A percentile compares a stretch with the other conserved stretches of the same genome.
These are phyloP conservation scores for Coemansia sp. DNA, from an alignment of 192 early-diverging fungal genomes.

Conservation along the genomic window DNA sequence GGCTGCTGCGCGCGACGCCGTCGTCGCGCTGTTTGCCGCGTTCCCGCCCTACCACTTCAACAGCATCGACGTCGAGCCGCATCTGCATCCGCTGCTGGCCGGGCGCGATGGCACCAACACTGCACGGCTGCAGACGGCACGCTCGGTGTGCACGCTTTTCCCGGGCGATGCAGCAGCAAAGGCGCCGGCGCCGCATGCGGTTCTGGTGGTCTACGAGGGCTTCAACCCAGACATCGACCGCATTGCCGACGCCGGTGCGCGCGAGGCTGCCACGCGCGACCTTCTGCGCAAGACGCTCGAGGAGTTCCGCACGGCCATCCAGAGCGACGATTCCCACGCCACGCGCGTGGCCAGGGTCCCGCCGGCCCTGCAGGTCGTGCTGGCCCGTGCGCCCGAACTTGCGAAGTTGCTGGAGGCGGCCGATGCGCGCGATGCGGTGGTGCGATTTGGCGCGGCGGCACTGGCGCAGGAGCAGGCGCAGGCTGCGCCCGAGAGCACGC, in stretches of 20 bases:
- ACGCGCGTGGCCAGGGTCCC: slow-evolving; percentile 65
- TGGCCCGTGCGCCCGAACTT: slow-evolving; percentile 72
- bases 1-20: slow-evolving; percentile 64
- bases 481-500: slow-evolving; percentile 44
- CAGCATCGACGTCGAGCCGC: slow-evolving; percentile 73
- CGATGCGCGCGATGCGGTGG: slow-evolving; percentile 54
- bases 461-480: slow-evolving; percentile 18
- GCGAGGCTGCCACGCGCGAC: slow-evolving; percentile 59
- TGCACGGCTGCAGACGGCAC: slow-evolving; percentile 64
- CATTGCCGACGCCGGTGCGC: slow-evolving; percentile 52
- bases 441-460: slow-evolving; percentile 66
- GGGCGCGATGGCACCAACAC: slow-evolving; percentile 65
- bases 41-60: slow-evolving; percentile 63
- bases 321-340: slow-evolving; percentile 65
- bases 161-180: slow-evolving; percentile 57
- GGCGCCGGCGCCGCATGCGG: slow-evolving; percentile 47
- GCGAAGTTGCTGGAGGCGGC: slow-evolving; percentile 63
- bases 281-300: slow-evolving; percentile 58
- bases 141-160: slow-evolving; percentile 78
- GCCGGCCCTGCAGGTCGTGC: slow-evolving; percentile 69
- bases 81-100: slow-evolving; percentile 69
- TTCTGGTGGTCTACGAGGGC: slow-evolving; percentile 79
- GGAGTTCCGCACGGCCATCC: slow-evolving; percentile 68
- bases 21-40: slow-evolving; percentile 57
- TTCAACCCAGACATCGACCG: slow-evolving; percentile 56